Conservation (phyloP, 345 rosid species). For the Salix arbutifolia region DNA sequence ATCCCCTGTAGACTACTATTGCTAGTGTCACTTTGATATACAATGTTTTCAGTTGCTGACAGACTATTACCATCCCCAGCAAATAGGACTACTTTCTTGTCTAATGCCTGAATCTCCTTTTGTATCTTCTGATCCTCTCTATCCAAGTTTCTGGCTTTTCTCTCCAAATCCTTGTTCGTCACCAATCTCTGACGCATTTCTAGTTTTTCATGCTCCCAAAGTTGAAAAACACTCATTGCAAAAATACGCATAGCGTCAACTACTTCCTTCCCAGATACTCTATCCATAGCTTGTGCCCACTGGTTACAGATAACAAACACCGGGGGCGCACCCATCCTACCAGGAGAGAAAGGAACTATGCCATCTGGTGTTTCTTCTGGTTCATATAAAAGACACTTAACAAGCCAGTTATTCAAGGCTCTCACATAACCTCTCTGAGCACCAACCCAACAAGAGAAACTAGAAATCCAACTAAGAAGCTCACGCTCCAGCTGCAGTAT, state of each 20-base stretch:
- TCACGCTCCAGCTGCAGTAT: slow-evolving; percentile 71
- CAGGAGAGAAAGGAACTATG: slow-evolving; percentile 81
- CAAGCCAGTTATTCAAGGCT: slow-evolving; percentile 82
- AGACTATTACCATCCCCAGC: slow-evolving; percentile 36
- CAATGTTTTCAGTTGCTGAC: slow-evolving; percentile 40
- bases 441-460: slow-evolving; percentile 72
- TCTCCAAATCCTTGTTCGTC: slow-evolving; percentile 60
- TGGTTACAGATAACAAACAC: slow-evolving; percentile 92
- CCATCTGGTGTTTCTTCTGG: slow-evolving; percentile 95
- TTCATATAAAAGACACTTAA: slow-evolving; percentile 73
- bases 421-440: slow-evolving; percentile 72
- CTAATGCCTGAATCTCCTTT: slow-evolving; percentile 82
- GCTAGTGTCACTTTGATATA: slow-evolving; percentile 72
- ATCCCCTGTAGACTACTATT: slow-evolving; percentile 62
- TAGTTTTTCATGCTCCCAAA: slow-evolving; percentile 72
- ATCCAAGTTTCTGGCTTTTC: slow-evolving; percentile 56
- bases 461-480: slow-evolving; percentile 64
- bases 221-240: slow-evolving; percentile 57
- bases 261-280: slow-evolving; percentile 86
- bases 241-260: slow-evolving; percentile 64
- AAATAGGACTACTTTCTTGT: slow-evolving; percentile 61
- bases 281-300: slow-evolving; percentile 79
- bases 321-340: slow-evolving; percentile 89
- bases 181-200: slow-evolving; percentile 49
- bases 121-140: slow-evolving; percentile 81